Conservation (phyloP, 768 basidiomycete species). For the Xanthoconium purpureum region DNA sequence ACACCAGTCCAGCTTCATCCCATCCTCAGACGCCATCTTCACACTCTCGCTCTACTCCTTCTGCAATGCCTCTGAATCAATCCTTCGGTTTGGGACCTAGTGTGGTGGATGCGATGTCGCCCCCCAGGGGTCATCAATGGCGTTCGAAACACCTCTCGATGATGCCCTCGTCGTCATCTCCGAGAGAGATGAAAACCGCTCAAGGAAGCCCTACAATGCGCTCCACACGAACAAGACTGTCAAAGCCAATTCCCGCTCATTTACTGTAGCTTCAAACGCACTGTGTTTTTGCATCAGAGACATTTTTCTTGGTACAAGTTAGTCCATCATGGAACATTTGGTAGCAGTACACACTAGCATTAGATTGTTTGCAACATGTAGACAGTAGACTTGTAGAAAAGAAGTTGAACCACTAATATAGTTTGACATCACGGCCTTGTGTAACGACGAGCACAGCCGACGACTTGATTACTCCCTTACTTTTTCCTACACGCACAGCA, state of each 20-base stretch:
- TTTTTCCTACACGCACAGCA: background rate
- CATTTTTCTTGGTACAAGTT: background rate
- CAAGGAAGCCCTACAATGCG: conserved; percentile 2
- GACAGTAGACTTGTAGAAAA: too few relatives aligned
- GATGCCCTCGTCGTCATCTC: conserved; percentile 14
- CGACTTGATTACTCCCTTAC: background rate
- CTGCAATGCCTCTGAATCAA: background rate
- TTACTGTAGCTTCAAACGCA: conserved; percentile 16
- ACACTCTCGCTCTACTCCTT: background rate
- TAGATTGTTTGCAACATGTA: background rate
- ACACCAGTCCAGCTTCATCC: background rate
- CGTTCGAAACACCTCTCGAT: conserved; percentile 19
- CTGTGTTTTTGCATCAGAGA: conserved; percentile 1
- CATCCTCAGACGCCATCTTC: conserved; percentile 12
- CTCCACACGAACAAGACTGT: conserved; percentile 9
- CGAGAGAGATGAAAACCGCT: background rate
- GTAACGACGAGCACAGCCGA: conserved; percentile 1
- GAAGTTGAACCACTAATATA: background rate
- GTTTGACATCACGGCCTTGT: background rate
- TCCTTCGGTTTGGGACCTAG: background rate
- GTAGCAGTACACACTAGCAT: background rate
- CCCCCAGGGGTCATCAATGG: background rate
- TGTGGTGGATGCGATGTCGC: background rate
- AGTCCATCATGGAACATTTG: background rate
- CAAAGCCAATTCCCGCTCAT: conserved; percentile 19